These are phyloP conservation scores for Termitomyces sp. DNA, from an alignment of 768 basidiomycete species.

Conservation along the genomic window DNA sequence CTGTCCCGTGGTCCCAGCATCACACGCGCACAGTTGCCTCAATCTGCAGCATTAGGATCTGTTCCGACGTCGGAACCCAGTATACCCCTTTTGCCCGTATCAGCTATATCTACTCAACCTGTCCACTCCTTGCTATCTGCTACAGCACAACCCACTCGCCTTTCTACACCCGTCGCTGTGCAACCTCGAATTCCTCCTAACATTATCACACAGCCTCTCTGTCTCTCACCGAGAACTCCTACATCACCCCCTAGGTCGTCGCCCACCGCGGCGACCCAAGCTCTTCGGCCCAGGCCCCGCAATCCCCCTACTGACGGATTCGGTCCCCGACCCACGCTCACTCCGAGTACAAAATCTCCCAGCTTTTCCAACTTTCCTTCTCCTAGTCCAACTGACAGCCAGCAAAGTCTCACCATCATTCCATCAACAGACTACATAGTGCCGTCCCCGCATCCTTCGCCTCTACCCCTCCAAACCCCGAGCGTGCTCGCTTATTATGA, in stretches of 20 bases:
- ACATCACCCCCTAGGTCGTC: conserved; percentile 6
- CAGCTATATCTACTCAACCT: not conserved
- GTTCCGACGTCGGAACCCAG: not conserved
- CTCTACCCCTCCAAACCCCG: conserved; percentile 23
- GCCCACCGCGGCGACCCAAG: not conserved
- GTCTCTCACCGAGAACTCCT: conserved; percentile 9
- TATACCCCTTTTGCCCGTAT: not conserved
- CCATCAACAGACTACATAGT: conserved; percentile 27
- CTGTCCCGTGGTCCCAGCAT: conserved; percentile 6
- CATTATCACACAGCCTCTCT: not conserved
- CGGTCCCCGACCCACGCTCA: not conserved
- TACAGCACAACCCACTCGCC: conserved; percentile 1
- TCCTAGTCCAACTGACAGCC: not conserved
- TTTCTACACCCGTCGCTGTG: conserved; percentile 1
- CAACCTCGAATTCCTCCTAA: not conserved
- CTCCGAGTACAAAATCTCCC: not conserved
- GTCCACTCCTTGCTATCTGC: not conserved
- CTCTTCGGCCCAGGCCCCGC: conserved; percentile 12
- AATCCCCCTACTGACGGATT: conserved; percentile 1
- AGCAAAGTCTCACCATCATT: conserved; percentile 13
- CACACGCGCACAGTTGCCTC: conserved; percentile 1
- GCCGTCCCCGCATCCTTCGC: conserved; percentile 22
- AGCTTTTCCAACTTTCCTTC: conserved; percentile 1
- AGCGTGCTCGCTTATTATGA: conserved; percentile 41
- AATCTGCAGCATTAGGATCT: conserved; percentile 3